Conservation (phyloP, 257 asterid species). For the Nicotiana knightiana region DNA sequence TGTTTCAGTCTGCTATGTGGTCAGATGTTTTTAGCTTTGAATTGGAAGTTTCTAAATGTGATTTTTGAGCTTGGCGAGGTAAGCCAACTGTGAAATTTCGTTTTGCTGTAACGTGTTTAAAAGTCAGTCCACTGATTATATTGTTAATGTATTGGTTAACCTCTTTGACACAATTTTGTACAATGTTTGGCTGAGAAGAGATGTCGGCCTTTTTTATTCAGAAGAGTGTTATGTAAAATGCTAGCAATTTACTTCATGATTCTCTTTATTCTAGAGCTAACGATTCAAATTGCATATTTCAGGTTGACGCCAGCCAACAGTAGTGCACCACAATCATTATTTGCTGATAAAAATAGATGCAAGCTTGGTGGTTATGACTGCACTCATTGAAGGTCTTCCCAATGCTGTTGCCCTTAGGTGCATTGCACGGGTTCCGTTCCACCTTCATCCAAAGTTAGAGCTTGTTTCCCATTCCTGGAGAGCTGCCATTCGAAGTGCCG, state of each 20-base stretch:
- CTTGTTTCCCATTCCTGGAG: constrained; percentile 87
- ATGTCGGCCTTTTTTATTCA: not conserved
- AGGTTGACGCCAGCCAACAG: not conserved
- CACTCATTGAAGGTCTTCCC: constrained; percentile 92
- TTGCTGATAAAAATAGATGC: constrained; percentile 15
- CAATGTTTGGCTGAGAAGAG: not conserved
- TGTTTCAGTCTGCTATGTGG: not conserved
- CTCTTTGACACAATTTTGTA: not conserved
- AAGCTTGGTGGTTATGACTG: constrained; percentile 49
- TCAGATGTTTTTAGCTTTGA: not conserved
- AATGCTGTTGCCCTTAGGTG: constrained; percentile 88
- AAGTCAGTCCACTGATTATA: not conserved
- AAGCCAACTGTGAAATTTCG: not conserved
- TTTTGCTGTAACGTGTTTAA: not conserved
- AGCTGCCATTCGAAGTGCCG: constrained; percentile 58
- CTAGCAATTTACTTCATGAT: not conserved
- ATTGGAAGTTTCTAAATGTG: not conserved
- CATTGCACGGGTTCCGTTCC: constrained; percentile 85
- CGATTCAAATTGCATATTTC: constrained; percentile 21
- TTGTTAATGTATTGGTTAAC: not conserved
- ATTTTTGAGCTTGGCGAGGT: not conserved
- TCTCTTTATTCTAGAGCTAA: not conserved
- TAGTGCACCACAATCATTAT: not conserved
- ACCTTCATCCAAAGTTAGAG: constrained; percentile 64
- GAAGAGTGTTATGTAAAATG: not conserved